These are phyloP conservation scores for Trametes meyenii DNA, from an alignment of 768 basidiomycete species.

Conservation along the genomic window DNA sequence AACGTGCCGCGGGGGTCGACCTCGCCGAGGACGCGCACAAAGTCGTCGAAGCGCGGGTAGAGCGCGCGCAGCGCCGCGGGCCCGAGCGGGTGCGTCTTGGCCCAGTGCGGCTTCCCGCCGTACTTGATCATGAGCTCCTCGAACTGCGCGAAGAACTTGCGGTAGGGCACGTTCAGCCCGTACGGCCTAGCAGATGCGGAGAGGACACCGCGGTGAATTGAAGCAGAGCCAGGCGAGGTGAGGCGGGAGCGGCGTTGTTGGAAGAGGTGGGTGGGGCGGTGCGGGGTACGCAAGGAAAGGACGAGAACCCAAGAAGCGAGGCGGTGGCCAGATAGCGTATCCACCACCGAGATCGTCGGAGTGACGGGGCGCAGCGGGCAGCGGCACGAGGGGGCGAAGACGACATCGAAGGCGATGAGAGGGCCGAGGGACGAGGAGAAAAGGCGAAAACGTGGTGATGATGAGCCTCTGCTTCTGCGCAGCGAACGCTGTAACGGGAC, in stretches of 20 bases:
- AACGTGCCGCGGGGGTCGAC: slow-evolving; percentile 81
- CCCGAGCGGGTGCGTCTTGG: slow-evolving; percentile 80
- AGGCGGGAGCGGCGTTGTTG: neutral
- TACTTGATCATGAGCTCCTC: slow-evolving; percentile 70
- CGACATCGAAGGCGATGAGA: slow-evolving; percentile 8
- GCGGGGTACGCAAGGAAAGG: neutral
- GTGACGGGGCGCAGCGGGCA: neutral
- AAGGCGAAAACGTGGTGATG: slow-evolving; percentile 1
- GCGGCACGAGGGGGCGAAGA: neutral
- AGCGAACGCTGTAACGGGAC: neutral
- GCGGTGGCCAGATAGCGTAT: neutral
- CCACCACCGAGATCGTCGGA: neutral
- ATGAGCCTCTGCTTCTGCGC: slow-evolving; percentile 12
- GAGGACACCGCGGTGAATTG: neutral
- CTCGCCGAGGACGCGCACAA: slow-evolving; percentile 60
- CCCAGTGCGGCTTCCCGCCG: slow-evolving; percentile 93
- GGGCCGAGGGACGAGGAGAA: neutral
- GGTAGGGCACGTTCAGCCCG: slow-evolving; percentile 80
- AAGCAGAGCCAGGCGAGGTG: neutral
- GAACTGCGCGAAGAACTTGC: slow-evolving; percentile 72
- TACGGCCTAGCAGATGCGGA: slow-evolving; percentile 65
- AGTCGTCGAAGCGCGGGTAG: slow-evolving; percentile 86
- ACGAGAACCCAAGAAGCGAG: neutral
- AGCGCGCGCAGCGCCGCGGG: slow-evolving; percentile 62
- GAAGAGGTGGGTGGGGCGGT: neutral